Base-by-base conservation (phyloP, 176 grass and related monocot genomes). In the Lolium rigidum region DNA sequence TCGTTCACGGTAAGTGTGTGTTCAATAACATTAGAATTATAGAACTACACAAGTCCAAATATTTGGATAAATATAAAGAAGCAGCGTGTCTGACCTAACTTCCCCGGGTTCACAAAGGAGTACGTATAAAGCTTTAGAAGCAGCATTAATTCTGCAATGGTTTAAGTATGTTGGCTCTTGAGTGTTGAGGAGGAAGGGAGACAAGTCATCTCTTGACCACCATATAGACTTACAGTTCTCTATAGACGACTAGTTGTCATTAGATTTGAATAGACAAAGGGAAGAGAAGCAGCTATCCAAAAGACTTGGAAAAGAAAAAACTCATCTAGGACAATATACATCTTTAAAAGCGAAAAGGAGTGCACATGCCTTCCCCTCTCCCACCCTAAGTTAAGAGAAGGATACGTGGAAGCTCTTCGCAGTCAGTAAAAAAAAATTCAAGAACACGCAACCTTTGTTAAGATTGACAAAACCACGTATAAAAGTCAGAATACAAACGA, bases 181-280 rank as follows among this genome's bases (percentile, higher is more conserved):
- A 8, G 9, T 6, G 7, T 64, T 54, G 25, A 31, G 12, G 60
- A 51, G 39, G 60, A 79, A 49, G 28, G 44, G 37, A 15, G 22
- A 49, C 28, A n/a, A 28, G 17, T 48, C 70, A 18, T 68, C 21
- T 15, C 41, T 62, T 62, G 59, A 25, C 10, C 77, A 71, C 16
- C 39, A 31, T 59, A 72, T 11, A 37, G 35, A 18, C 31, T 61
- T 62, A 9, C 39, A 57, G 2, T 59, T 84, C 14, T 18, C 20
- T n/a, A 39, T 80, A 11, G 68, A 86, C 21, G 61, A 64, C 61
- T 58, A 83, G 68, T 69, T 26, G 18, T 3, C 22, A 20, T 47
- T 5, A 21, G 25, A n/a, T 59, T 59, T 35, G 12, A 78, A 70
- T 13, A 52, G 63, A 54, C 38, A 28, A 28, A 35, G 31, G 31